These are phyloP conservation scores for Zymoseptoria crescenta DNA, from an alignment of 2,329 filamentous ascomycete genomes.

Conservation along the genomic window DNA sequence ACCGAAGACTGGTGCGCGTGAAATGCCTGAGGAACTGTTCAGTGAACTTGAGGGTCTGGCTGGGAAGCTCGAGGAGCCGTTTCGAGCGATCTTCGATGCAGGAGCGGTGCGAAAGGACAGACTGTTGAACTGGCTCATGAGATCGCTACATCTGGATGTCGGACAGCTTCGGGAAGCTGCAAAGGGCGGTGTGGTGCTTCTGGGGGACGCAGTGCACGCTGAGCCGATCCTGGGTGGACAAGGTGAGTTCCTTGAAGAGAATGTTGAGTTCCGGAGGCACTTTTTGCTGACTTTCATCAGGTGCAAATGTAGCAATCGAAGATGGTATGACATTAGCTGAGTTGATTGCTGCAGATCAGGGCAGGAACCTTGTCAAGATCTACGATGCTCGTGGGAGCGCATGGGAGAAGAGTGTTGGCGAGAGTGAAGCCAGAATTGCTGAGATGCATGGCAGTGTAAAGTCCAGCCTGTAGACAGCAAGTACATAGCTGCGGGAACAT, in stretches of 20 bases:
- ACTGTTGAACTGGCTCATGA: slow-evolving; percentile 37
- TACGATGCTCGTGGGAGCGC: slow-evolving; percentile 12
- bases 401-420: slow-evolving; percentile 19
- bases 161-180: slow-evolving; percentile 21
- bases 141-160: slow-evolving; percentile 21
- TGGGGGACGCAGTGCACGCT: slow-evolving; percentile 36
- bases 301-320: slow-evolving; percentile 34
- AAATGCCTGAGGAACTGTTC: slow-evolving; percentile 32
- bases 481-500: background rate
- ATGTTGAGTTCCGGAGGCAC: too few relatives aligned
- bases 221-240: slow-evolving; percentile 35
- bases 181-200: slow-evolving; percentile 23
- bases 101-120: slow-evolving; percentile 29
- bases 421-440: slow-evolving; percentile 18
- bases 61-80: slow-evolving; percentile 24
- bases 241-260: slow-evolving; percentile 10
- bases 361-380: slow-evolving; percentile 12
- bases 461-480: slow-evolving; percentile 1
- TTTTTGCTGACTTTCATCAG: background rate
- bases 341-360: slow-evolving; percentile 16
- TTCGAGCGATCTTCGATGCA: slow-evolving; percentile 28
- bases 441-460: slow-evolving; percentile 18
- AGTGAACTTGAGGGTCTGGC: slow-evolving; percentile 26
- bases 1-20: slow-evolving; percentile 23
- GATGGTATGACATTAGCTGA: slow-evolving; percentile 32